phyloP scores from a whole-genome alignment of 345 rosid genomes.

The Acer negundo region DNA sequence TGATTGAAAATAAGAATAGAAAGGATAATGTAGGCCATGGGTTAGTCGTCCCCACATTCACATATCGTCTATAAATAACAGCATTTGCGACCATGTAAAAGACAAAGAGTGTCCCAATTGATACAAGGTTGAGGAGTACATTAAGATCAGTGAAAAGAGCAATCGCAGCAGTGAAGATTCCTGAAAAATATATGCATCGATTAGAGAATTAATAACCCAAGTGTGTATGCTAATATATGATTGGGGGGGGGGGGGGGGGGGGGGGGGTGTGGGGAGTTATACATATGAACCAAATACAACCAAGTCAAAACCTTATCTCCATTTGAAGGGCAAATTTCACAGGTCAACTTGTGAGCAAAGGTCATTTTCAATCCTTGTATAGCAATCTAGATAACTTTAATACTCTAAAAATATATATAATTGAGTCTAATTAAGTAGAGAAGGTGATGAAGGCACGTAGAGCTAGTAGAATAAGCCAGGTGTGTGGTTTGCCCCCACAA shows the following conservation, averaged over 20 bases:
- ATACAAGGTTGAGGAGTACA: constrained; percentile 76
- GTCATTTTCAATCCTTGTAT: constrained; percentile 26
- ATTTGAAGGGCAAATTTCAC: background rate
- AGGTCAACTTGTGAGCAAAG: constrained; percentile 11
- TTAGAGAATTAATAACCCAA: too few species aligned
- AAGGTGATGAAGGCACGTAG: background rate
- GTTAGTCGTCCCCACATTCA: constrained; percentile 55
- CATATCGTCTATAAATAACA: constrained; percentile 75
- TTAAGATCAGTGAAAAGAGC: constrained; percentile 78
- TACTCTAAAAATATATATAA: background rate
- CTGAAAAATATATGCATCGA: constrained; percentile 37
- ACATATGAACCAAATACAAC: constrained; percentile 14
- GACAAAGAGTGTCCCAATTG: constrained; percentile 91
- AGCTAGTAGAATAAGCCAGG: too few species aligned
- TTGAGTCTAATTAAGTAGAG: background rate
- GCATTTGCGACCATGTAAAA: constrained; percentile 98
- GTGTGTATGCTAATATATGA: too few species aligned
- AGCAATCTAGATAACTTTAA: constrained; percentile 9
- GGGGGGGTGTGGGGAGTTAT: too few species aligned
- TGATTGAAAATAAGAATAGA: constrained; percentile 56
- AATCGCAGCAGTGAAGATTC: constrained; percentile 77
- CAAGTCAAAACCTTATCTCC: constrained; percentile 19
- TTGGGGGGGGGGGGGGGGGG: too few species aligned
- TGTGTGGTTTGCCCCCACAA: too few species aligned
- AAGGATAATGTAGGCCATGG: constrained; percentile 83